Percentiles rank a stretch among this genome's conserved stretches.
Conservation (phyloP, 257 asterid genomes). For the Schizonepeta tenuifolia region DNA sequence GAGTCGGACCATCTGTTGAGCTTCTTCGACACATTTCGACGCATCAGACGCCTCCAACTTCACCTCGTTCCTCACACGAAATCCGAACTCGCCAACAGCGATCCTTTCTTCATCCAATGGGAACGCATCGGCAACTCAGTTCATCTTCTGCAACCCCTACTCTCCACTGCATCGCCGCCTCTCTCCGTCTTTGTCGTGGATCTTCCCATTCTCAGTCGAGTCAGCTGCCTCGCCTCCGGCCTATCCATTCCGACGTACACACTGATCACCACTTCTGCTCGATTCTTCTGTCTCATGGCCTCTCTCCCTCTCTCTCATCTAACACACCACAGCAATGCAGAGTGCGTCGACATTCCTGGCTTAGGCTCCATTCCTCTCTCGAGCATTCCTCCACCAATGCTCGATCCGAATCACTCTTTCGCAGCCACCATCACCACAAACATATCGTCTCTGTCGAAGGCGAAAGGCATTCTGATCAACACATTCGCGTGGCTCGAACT, state of each 20-base stretch:
- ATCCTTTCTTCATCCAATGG: constrained; percentile 52
- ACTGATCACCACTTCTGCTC: constrained; percentile 45
- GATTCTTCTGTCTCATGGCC: constrained; percentile 45
- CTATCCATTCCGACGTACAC: constrained; percentile 27
- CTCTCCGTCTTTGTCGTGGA: constrained; percentile 49
- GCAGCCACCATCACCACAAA: constrained; percentile 36
- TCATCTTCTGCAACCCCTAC: constrained; percentile 44
- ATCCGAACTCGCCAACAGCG: constrained; percentile 40
- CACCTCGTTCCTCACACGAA: constrained; percentile 40
- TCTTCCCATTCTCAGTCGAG: constrained; percentile 19
- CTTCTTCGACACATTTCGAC: constrained; percentile 41
- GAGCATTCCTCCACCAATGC: constrained; percentile 49
- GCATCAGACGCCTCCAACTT: constrained; percentile 40
- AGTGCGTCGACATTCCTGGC: constrained; percentile 34
- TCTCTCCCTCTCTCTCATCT: constrained; percentile 49
- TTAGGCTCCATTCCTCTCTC: constrained; percentile 43
- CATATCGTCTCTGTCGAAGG: constrained; percentile 20
- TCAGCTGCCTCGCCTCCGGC: constrained; percentile 24
- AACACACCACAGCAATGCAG: not conserved
- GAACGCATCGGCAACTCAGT: constrained; percentile 45
- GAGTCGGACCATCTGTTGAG: constrained; percentile 43
- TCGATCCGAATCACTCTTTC: constrained; percentile 38
- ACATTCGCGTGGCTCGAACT: constrained; percentile 46
- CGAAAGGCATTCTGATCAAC: constrained; percentile 47
- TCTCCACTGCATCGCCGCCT: constrained; percentile 40